Evolutionary conservation across 345 rosid species (phyloP), one percentile per base, ranked within the genome.

Genomic region (Erucastrum elatum): DNA sequence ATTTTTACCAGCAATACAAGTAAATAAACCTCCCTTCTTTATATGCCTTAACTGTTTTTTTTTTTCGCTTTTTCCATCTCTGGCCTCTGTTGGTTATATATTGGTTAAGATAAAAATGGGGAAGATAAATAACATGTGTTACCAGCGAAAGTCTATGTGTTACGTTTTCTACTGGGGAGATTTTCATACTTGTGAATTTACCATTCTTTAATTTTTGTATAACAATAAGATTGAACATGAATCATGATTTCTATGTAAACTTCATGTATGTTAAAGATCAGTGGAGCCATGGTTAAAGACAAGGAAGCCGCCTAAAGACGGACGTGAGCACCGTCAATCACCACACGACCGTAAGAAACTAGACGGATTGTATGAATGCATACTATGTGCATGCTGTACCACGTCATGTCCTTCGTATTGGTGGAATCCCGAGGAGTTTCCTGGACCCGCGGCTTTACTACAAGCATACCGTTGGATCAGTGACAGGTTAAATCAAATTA

Each of bases 271-370:
- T 72, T 2, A 16, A 13, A 89, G 94, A 84, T 79, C 85, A 13
- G 75, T 93, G 2, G 94, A 93, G 82, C 94, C 91, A 6, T 90
- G 93, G 96, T 79, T 89, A 12, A 87, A 87, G 84, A 87, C 89
- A 0, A 83, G 31, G 56, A 71, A 74, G 66, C 79, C 58, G 0
- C 84, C 87, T 0, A 41, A 68, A 56, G 88, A 86, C 2, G 85
- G 91, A 2, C 63, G 78, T 7, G 96, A 93, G 49, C 77, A 86
- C 37, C 51, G 82, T 71, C 93, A 92, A 60, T 85, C 87, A 13
- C 86, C 87, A 0, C 79, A 34, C 0, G 88, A 90, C 7, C 83
- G 90, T 67, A 88, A 90, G 83, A 83, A 85, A 72, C 81, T 89
- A 15, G 90, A 92, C 65, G 95, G 94, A 3, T 56, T 89, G 8